Percentiles rank a stretch among this genome's conserved stretches.
These are phyloP conservation scores for Pseudopithomyces chartarum DNA, from an alignment of 2,329 filamentous ascomycete species.

Conservation along the genomic window DNA sequence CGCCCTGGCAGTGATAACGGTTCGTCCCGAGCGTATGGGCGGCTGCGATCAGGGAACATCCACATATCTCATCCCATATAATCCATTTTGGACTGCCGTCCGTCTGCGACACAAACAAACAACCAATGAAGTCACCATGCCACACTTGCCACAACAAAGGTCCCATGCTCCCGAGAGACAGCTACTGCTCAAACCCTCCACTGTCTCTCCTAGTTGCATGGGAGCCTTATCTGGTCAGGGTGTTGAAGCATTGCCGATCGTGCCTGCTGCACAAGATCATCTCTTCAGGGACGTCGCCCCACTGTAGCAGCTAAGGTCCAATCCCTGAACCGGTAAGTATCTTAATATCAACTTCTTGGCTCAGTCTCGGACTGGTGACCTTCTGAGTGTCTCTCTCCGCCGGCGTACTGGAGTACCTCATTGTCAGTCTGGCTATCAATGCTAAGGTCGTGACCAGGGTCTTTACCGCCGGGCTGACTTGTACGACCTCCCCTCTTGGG, in stretches of 20 bases:
- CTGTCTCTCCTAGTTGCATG: conserved; percentile 16
- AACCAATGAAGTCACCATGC: conserved; percentile 19
- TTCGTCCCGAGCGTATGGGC: conserved; percentile 28
- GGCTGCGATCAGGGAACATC: conserved; percentile 12
- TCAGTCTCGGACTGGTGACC: conserved; percentile 28
- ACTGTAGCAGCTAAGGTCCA: conserved; percentile 23
- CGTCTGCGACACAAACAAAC: conserved; percentile 19
- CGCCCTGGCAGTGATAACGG: conserved; percentile 16
- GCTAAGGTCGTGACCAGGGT: conserved; percentile 30
- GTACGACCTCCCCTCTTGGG: conserved; percentile 40
- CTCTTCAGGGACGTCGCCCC: conserved; percentile 16
- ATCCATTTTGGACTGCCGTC: conserved; percentile 14
- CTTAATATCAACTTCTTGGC: conserved; percentile 37
- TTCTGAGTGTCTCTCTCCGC: conserved; percentile 22
- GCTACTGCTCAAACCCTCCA: conserved; percentile 17
- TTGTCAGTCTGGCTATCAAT: conserved; percentile 22
- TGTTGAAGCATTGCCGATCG: conserved; percentile 22
- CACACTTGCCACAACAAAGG: conserved; percentile 13
- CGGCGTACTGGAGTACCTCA: conserved; percentile 19
- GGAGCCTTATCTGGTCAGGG: conserved; percentile 25
- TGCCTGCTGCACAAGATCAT: conserved; percentile 21
- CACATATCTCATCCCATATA: conserved; percentile 21
- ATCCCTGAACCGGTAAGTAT: conserved; percentile 41
- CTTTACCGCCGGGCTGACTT: conserved; percentile 26
- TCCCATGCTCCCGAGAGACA: conserved; percentile 7